Evolutionary conservation across 2,329 filamentous ascomycete genomes (phyloP).

Genomic region (Ophiosphaerella narmari): DNA sequence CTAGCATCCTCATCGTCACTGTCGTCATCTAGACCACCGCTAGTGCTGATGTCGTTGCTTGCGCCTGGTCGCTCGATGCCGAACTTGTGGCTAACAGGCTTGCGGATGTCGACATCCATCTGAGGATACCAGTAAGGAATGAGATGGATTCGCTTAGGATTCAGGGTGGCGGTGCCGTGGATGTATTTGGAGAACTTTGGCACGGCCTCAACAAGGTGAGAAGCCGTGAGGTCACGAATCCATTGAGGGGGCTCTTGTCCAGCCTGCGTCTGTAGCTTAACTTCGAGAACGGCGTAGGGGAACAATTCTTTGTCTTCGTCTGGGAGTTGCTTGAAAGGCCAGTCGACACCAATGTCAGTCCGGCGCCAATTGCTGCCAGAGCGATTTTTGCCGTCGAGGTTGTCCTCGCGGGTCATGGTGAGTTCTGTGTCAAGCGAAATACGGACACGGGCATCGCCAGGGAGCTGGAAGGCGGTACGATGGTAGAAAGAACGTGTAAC

Average conservation of each 20-base stretch:
- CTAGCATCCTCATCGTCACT: conserved; percentile 64
- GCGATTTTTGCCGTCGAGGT: conserved; percentile 77
- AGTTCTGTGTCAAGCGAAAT: conserved; percentile 97
- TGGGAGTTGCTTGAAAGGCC: conserved; percentile 86
- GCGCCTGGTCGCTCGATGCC: conserved; percentile 82
- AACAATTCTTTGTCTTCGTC: conserved; percentile 86
- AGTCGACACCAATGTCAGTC: conserved; percentile 97
- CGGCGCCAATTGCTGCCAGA: conserved; percentile 91
- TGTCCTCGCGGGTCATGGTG: conserved; percentile 94
- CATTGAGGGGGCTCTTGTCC: conserved; percentile 95
- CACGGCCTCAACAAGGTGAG: conserved; percentile 96
- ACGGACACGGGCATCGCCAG: conserved; percentile 91
- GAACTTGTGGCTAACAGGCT: conserved; percentile 85
- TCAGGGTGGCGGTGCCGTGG: conserved; percentile 86
- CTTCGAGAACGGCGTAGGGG: conserved; percentile 93
- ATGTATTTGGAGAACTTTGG: conserved; percentile 99
- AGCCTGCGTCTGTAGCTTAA: conserved; percentile 95
- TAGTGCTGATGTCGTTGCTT: conserved; percentile 75
- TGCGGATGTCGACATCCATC: conserved; percentile 97
- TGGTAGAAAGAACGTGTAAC: conserved; percentile 98
- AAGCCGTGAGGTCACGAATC: conserved; percentile 91
- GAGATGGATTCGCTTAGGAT: conserved; percentile 84
- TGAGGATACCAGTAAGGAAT: conserved; percentile 98
- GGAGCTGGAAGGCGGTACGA: conserved; percentile 95
- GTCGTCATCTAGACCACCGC: conserved; percentile 76